Evolutionary conservation across 2,329 filamentous ascomycete genomes (phyloP), one percentile per base, ranked within the genome.

Genomic region (Neofusicoccum parvum): DNA sequence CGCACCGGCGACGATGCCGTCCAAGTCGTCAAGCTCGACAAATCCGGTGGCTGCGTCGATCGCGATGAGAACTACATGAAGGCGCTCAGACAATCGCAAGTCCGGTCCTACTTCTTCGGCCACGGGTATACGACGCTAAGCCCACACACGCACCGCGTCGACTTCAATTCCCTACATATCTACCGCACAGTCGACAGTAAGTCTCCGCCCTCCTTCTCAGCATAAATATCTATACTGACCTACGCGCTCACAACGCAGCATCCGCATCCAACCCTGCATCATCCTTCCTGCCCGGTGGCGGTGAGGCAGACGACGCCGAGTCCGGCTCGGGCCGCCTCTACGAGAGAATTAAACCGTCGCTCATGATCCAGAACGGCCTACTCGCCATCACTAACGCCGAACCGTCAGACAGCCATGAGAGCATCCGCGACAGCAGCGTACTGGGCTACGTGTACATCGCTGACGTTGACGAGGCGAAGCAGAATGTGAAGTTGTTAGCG

Each of bases 21-120:
- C 65, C 87, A 86, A 4, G 86, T 98, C 2, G 82, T 98, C 56
- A 88, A 89, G 65, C 83, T 99, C 12, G 88, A 93, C 68, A 93
- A 92, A 74, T 96, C 93, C 0, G 91, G 92, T 41, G 95, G 95
- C 27, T 93, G 92, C 43, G 91, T 92, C 1, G 87, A 92, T 72
- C 86, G 92, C 54, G 90, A 93, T 68, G 86, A 89, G 43, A 75
- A 80, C 0, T 96, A 92, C 76, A 87, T 94, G 83, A 90, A 92
- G 72, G 84, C 88, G 15, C 80, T 87, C 5, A 86, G 91, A 50
- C 91, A 96, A 72, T 87, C 90, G 0, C 86, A 91, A 59, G 93
- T 97, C 62, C 90, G 91, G 70, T 90, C 94, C 71, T 99, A 99
- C 78, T 99, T 99, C 81, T 99, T 97, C 75, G 95, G 95, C 10